Conservation (phyloP, 306 rosid species). For the Albizia julibrissin region DNA sequence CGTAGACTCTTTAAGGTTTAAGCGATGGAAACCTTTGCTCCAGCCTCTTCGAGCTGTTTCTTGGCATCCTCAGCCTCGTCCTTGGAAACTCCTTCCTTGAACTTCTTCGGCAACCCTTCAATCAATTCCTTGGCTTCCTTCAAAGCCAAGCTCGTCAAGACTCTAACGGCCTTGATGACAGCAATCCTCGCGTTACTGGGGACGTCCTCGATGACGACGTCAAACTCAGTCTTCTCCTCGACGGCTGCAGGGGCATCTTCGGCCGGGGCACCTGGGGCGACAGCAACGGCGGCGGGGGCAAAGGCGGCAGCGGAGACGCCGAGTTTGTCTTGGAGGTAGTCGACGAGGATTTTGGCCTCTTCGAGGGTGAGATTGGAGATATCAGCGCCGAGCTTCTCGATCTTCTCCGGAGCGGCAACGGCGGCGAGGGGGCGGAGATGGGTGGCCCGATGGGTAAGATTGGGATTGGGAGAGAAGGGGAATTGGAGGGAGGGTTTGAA, state of each 20-base stretch:
- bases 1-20: slow-evolving; percentile 1
- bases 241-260: slow-evolving; percentile 41
- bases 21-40: slow-evolving; percentile 77
- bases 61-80: slow-evolving; percentile 94
- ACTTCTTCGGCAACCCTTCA: slow-evolving; percentile 92
- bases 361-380: slow-evolving; percentile 77
- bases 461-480: slow-evolving; percentile 35
- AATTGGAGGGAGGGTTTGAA: slow-evolving; percentile 48
- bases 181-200: slow-evolving; percentile 81
- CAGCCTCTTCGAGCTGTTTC: slow-evolving; percentile 94
- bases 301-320: slow-evolving; percentile 89
- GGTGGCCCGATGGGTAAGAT: slow-evolving; percentile 46
- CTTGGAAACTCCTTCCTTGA: slow-evolving; percentile 72
- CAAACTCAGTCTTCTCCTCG: slow-evolving; percentile 97
- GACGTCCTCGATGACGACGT: slow-evolving; percentile 84
- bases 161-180: slow-evolving; percentile 86
- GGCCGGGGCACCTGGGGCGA: slow-evolving; percentile 35
- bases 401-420: slow-evolving; percentile 60
- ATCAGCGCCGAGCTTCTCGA: slow-evolving; percentile 65
- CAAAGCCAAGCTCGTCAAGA: slow-evolving; percentile 78
- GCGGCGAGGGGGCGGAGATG: slow-evolving; percentile 69
- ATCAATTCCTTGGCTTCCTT: slow-evolving; percentile 94
- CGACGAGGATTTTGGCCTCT: slow-evolving; percentile 82
- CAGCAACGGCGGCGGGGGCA: slow-evolving; percentile 69
- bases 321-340: slow-evolving; percentile 86